These are phyloP conservation scores for Glycine soja DNA, from an alignment of 306 rosid species.

Conservation along the genomic window DNA sequence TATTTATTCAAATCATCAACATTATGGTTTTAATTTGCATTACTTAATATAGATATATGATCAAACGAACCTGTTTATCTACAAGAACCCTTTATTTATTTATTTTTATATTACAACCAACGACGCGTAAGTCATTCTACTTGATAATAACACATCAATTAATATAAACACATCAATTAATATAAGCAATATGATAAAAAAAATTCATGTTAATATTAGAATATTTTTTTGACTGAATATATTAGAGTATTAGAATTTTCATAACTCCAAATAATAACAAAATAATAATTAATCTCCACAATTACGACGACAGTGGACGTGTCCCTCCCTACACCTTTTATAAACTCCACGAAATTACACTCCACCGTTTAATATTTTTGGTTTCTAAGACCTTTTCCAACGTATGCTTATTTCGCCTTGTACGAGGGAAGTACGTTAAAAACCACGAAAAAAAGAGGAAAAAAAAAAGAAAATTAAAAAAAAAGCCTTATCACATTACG, in stretches of 20 bases:
- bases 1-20: too few species aligned
- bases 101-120: too few species aligned
- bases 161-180: too few species aligned
- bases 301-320: neutral
- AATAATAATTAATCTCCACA: neutral
- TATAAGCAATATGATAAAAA: neutral
- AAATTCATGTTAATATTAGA: neutral
- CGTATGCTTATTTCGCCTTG: neutral
- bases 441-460: neutral
- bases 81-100: too few species aligned
- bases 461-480: neutral
- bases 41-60: too few species aligned
- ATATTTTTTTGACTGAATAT: too few species aligned
- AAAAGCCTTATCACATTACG: constrained; percentile 53
- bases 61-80: too few species aligned
- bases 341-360: too few species aligned
- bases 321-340: neutral
- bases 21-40: too few species aligned
- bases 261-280: neutral
- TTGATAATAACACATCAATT: too few species aligned
- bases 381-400: neutral
- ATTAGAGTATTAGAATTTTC: neutral
- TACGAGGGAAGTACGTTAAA: neutral
- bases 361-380: neutral
- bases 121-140: too few species aligned